Evolutionary conservation across 2,329 filamentous ascomycete genomes (phyloP).

Genomic region (Aspergillus niger): DNA sequence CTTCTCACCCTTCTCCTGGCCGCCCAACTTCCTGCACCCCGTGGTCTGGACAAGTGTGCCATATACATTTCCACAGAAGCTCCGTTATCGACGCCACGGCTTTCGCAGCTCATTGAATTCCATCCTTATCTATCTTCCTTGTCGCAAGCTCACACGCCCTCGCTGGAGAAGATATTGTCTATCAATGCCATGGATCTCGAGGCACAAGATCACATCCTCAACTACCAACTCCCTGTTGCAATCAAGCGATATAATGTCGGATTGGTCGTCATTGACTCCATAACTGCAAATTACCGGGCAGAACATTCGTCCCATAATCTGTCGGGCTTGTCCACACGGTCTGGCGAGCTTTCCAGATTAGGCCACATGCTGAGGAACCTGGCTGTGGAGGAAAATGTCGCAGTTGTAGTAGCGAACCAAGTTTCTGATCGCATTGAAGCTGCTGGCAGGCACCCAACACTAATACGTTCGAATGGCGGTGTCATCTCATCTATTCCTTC

Average conservation of each 20-base stretch:
- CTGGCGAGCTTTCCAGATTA: conserved; percentile 74
- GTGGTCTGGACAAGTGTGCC: conserved; percentile 70
- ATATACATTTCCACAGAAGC: conserved; percentile 96
- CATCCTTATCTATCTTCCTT: conserved; percentile 63
- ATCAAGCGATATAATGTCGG: conserved; percentile 75
- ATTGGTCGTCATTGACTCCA: conserved; percentile 83
- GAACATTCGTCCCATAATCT: conserved; percentile 59
- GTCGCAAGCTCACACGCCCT: conserved; percentile 52
- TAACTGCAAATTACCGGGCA: conserved; percentile 92
- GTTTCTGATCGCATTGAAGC: conserved; percentile 80
- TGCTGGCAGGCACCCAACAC: conserved; percentile 19
- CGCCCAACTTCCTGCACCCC: conserved; percentile 75
- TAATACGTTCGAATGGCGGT: conserved; percentile 9
- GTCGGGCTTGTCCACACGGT: conserved; percentile 69
- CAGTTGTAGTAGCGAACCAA: conserved; percentile 91
- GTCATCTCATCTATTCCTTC: conserved; percentile 16
- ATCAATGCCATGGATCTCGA: conserved; percentile 87
- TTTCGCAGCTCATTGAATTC: conserved; percentile 72
- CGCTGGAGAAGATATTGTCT: conserved; percentile 74
- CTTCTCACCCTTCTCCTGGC: conserved; percentile 82
- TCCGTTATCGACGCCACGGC: conserved; percentile 75
- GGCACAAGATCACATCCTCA: conserved; percentile 90
- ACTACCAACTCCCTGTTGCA: conserved; percentile 87
- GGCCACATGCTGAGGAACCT: conserved; percentile 72
- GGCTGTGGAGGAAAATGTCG: conserved; percentile 72